These are phyloP conservation scores for Apiotrichum mycotoxinovorans DNA, from an alignment of 1,284 basidiomycete genomes.

Conservation along the genomic window DNA sequence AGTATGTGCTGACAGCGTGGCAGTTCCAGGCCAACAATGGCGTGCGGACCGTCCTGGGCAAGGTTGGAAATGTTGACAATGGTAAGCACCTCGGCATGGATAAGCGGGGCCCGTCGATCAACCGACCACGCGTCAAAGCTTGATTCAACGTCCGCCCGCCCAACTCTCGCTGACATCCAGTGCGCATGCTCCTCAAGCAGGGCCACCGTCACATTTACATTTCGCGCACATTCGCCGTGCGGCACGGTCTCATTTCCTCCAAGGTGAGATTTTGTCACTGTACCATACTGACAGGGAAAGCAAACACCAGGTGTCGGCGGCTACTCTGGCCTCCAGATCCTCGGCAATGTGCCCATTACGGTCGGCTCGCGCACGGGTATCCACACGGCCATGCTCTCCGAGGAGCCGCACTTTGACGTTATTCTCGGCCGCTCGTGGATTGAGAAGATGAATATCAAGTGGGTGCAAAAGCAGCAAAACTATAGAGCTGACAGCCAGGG, in stretches of 20 bases:
- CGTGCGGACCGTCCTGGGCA: slow-evolving; percentile 85
- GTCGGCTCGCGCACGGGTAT: slow-evolving; percentile 54
- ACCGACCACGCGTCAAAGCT: too few species aligned
- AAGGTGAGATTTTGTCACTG: slow-evolving; percentile 22
- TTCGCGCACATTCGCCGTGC: slow-evolving; percentile 84
- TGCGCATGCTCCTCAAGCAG: slow-evolving; percentile 88
- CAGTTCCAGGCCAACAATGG: slow-evolving; percentile 83
- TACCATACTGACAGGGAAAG: slow-evolving; percentile 21
- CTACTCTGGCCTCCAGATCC: slow-evolving; percentile 52
- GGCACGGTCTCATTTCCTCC: slow-evolving; percentile 81
- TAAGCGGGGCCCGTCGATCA: too few species aligned
- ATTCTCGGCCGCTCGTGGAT: slow-evolving; percentile 91
- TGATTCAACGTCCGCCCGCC: too few species aligned
- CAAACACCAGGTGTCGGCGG: slow-evolving; percentile 41
- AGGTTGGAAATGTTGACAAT: slow-evolving; percentile 81
- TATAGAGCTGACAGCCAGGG: slow-evolving; percentile 45
- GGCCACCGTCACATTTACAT: slow-evolving; percentile 95
- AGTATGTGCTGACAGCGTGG: background rate
- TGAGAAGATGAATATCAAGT: slow-evolving; percentile 77
- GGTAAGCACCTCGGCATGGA: too few species aligned
- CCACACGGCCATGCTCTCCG: slow-evolving; percentile 64
- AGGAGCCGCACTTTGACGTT: slow-evolving; percentile 95
- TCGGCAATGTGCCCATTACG: slow-evolving; percentile 69
- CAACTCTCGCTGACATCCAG: too few species aligned
- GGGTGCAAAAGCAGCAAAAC: slow-evolving; percentile 17